These are phyloP conservation scores for Torulaspora globosa DNA, from an alignment of 1,139 yeast species.

Conservation along the genomic window DNA sequence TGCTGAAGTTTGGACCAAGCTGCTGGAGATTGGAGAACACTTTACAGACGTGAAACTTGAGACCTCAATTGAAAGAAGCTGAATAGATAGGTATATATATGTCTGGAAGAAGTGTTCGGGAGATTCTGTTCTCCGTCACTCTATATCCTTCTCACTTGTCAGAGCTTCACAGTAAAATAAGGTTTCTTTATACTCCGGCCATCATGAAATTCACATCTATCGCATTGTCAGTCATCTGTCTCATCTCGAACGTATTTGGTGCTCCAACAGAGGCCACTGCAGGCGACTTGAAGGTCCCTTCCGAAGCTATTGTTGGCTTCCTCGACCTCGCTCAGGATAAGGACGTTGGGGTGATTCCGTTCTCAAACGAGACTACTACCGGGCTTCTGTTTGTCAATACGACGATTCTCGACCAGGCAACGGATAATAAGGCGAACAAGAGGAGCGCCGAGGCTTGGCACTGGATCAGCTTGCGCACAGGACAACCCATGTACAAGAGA, in stretches of 20 bases:
- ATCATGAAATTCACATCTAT: not conserved
- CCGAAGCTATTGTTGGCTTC: constrained; percentile 31
- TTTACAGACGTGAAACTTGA: not conserved
- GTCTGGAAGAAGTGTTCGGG: not conserved
- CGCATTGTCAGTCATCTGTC: constrained; percentile 1
- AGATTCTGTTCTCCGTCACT: not conserved
- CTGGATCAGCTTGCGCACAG: constrained; percentile 20
- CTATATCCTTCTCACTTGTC: not conserved
- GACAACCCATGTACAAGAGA: constrained; percentile 17
- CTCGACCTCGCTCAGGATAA: constrained; percentile 28
- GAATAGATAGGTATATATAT: not conserved
- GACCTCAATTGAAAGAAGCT: not conserved
- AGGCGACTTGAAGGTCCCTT: constrained; percentile 23
- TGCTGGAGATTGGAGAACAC: not conserved
- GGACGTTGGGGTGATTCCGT: constrained; percentile 29
- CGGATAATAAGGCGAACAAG: constrained; percentile 6
- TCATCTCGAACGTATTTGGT: constrained; percentile 10
- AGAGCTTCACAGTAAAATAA: not conserved
- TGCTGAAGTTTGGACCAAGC: not conserved
- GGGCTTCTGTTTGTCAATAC: constrained; percentile 33
- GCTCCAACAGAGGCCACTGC: constrained; percentile 20
- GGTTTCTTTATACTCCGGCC: not conserved
- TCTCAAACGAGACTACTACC: constrained; percentile 26
- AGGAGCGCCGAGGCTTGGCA: constrained; percentile 16
- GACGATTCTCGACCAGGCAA: constrained; percentile 26